Base-by-base conservation (phyloP, 257 asterid species). In the Verbena officinalis region DNA sequence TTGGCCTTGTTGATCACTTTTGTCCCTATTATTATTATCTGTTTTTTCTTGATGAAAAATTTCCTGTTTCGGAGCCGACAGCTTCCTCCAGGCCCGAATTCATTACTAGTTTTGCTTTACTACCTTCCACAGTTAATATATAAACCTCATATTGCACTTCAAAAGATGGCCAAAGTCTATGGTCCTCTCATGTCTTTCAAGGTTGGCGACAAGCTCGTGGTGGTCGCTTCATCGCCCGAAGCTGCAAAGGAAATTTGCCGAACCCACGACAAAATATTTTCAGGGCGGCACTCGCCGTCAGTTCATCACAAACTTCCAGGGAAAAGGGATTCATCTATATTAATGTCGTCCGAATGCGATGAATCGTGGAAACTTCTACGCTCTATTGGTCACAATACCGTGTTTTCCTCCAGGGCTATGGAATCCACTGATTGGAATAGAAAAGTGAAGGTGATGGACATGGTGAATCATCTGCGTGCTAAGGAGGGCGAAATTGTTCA, bases 361-460 rank as follows among this genome's bases (percentile, higher is more conserved):
- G 21, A 31, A 4, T 5, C 58, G 3, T 63, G 69, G 69, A 63
- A 63, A 63, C 14, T 19, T 6, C 57, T 49, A 12, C 59, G 69
- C 12, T 10, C 23, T 0, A 33, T 63, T 12, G 49, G 59, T 4
- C 69, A 63, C 8, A 63, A n/a, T 3, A 30, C n/a, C 34, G 4
- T 70, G 0, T 64, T 71, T 64, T 71, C 71, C 1, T 34, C 76
- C 6, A 55, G 15, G 56, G 62, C 62, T 0, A 22, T 64, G 7
- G 71, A 71, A 12, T 9, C 67, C 0, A 36, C 8, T 48, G 71
- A 21, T 10, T 2, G 44, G 22, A 36, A 45, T 1, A 56, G 71
- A 20, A 64, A 40, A 36, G 21, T 3, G 6, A 64, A 64, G 42
- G 71, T 46, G 43, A 39, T 4, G 55, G 67, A 64, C 10, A 33